Base-by-base conservation (phyloP, 768 basidiomycete genomes). In the Clitopilus passeckerianus region DNA sequence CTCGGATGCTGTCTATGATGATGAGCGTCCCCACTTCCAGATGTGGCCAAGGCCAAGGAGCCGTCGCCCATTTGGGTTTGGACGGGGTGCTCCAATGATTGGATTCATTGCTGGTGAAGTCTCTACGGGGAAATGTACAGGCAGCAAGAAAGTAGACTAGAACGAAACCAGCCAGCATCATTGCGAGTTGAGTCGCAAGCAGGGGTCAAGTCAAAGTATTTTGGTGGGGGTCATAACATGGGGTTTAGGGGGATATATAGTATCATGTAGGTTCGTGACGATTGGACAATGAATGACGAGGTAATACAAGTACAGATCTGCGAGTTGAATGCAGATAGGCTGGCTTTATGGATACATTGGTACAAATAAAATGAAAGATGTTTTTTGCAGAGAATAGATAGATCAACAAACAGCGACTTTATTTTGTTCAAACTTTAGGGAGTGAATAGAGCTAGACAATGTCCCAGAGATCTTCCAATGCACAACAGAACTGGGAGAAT, bases 391-490 rank as follows among this genome's bases (percentile, higher is more conserved):
- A 50, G 22, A 23, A 50, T 50, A 50, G 46, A 50, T 50, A 50
- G 22, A 50, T 18, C 46, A 23, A 50, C 46, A 50, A 50, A 50
- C 10, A 50, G 37, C 5, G 57, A 34, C 53, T 56, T 54, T 30
- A 16, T 50, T 18, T 37, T 16, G 14, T 41, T 41, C 37, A 41
- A 14, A 41, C 20, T 18, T 50, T 50, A 50, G 46, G 5, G 46
- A 50, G 10, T 12, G 20, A 50, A 50, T 59, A 56, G 22, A 46
- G 54, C 78, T 75, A 95, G 57, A 94, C 82, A 67, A 97, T 86
- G 70, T 95, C 93, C 95, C 95, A 96, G 56, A 97, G 80, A 61
- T 98, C 95, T 76, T 98, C 95, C 57, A 96, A 76, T 3, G 90
- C 88, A 67, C 92, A 93, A 69, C 91, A 93, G 71, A 95, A 93